These are phyloP conservation scores for Cryptosporidium ubiquitum DNA, from an alignment of 169 alveolate species.

Conservation along the genomic window DNA sequence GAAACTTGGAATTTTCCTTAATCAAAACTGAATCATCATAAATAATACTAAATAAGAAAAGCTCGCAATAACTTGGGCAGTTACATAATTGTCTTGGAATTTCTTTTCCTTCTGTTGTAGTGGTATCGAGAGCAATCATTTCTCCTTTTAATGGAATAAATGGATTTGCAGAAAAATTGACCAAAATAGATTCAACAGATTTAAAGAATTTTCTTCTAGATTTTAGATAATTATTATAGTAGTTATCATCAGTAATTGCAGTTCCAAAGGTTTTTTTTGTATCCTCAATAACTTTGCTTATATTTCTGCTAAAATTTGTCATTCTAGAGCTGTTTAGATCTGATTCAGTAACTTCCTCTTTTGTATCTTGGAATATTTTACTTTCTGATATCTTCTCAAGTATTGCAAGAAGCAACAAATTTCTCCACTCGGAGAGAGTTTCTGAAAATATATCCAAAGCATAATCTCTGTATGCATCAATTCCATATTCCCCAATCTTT, in stretches of 20 bases:
- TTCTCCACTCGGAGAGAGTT: constrained; percentile 44
- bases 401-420: constrained; percentile 30
- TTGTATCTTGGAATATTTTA: constrained; percentile 14
- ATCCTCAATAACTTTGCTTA: constrained; percentile 4
- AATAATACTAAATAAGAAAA: constrained; percentile 46
- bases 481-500: constrained; percentile 69
- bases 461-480: constrained; percentile 64
- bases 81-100: constrained; percentile 18
- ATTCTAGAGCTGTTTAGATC: neutral
- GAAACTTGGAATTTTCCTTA: constrained; percentile 7
- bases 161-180: constrained; percentile 21
- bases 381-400: constrained; percentile 31
- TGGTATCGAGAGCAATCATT: neutral
- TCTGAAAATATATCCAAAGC: constrained; percentile 44
- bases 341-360: neutral
- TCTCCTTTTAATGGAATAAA: constrained; percentile 61
- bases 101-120: neutral
- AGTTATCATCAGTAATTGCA: neutral
- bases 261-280: neutral
- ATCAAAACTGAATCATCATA: constrained; percentile 37
- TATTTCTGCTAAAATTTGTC: constrained; percentile 18
- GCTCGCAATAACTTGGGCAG: constrained; percentile 46
- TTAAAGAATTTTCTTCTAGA: constrained; percentile 22
- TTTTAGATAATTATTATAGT: constrained; percentile 1
- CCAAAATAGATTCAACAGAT: constrained; percentile 19